Evolutionary conservation across 768 basidiomycete species (phyloP), one percentile per base, ranked within the genome.

Genomic region (Xerocomus potaroensis): DNA sequence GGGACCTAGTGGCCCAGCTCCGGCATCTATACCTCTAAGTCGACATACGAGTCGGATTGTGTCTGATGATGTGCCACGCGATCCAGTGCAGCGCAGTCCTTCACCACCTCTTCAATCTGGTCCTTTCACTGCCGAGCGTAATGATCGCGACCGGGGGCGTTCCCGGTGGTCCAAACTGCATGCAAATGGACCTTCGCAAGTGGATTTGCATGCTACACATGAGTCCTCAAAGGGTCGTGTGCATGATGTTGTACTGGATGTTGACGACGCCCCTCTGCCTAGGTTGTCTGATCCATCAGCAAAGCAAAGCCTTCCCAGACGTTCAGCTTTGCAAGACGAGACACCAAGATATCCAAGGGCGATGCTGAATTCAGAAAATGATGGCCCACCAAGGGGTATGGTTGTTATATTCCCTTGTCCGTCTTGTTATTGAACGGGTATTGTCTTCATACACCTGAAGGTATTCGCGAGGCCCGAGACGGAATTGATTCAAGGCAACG

Each of bases 321-420:
- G 53, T 30, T 57, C 55, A 4, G 53, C 32, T 24, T 23, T 51
- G 9, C 61, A 56, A 2, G 66, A 59, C n/a, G 70, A 58, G 0
- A 57, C 51, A 6, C 60, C 65, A 37, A 62, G 61, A 21, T 70
- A 65, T 37, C 69, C 70, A n/a, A 59, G 70, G 24, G 70, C 70
- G 0, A 70, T 70, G 69, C 44, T 65, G 6, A 54, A 57, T 8
- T 34, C 55, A 19, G 60, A 54, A n/a, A 60, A 48, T 24, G 58
- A 60, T 26, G 48, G 55, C 10, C 32, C 8, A 4, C 23, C 41
- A 29, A 54, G 58, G 45, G 48, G 62, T 63, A 43, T 26, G 4
- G 23, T 39, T 30, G 1, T 34, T 15, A 8, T 7, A 30, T 4
- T 1, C 39, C 8, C 1, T 2, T 39, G 1, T 1, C 14, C 6